Base-by-base conservation (phyloP, 352 stramenopile species). In the Phytophthora pluvialis region DNA sequence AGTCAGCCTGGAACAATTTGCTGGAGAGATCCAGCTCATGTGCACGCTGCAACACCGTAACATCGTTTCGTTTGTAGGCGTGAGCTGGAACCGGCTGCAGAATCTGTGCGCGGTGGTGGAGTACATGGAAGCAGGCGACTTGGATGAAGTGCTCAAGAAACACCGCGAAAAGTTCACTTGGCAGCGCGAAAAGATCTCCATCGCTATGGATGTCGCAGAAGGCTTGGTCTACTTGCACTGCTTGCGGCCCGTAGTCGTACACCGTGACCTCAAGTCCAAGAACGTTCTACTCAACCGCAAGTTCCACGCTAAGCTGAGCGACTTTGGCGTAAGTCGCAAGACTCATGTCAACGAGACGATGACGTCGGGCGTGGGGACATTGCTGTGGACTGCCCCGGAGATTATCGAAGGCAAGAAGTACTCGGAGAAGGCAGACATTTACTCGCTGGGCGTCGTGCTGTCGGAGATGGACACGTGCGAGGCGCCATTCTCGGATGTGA, bases 231-330 rank as follows among this genome's bases (percentile, higher is more conserved):
- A 97, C 55, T 63, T 97, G 44, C 90, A 97, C 64, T 81, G 77
- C 35, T 56, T 87, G 54, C 77, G 79, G 2, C 84, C 88, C 2
- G 75, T 84, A 13, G 68, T 97, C 32, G 75, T 97, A 3, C 90
- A 97, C 57, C 83, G 88, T 31, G 88, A 97, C 29, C 73, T 97
- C 63, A 96, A 97, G 70, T 90, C 80, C 38, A 90, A 92, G 63
- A 96, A 96, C 40, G 80, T 96, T 39, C 74, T 96, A 38, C 71
- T 97, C 3, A 81, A 91, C 57, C 75, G 77, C 31, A 72, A 79
- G 10, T 75, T 78, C 33, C 76, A 87, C 18, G 87, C 81, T 28
- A 97, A 97, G 63, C 70, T 97, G 25, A 90, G 80, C n/a, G 90
- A 96, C 67, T 96, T 97, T 67, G 90, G 89, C 4, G 78, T 97